Base-by-base conservation (phyloP, 352 stramenopile genomes). In the Pilasporangium apinafurcum region DNA sequence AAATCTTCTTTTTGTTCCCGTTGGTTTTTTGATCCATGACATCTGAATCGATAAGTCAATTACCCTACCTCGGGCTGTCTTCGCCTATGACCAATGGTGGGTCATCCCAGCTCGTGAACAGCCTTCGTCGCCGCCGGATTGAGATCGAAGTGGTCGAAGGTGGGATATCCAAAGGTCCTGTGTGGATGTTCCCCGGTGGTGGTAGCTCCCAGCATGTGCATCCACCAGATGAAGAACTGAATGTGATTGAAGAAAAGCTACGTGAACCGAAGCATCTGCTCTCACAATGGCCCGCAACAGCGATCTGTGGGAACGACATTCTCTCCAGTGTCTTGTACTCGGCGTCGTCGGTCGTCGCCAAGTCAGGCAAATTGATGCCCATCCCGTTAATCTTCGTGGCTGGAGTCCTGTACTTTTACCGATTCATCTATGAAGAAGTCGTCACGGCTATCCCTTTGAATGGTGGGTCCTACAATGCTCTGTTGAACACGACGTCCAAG, bases 231-330 rank as follows among this genome's bases (percentile, higher is more conserved):
- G 41, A 44, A 3, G 60, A 76, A 34, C 47, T 82, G 17, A 21
- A n/a, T 6, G 60, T 58, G 26, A 69, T 77, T 39, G 49, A 62
- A 17, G 33, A 62, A 16, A 37, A 66, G 27, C 48, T 74, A 0
- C 35, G 71, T 0, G 36, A 57, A 16, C 59, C 54, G 2, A 47
- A 43, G 28, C 56, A 76, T n/a, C 44, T 64, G 44, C 59, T 95
- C 20, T 48, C 62, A 1, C 57, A 95, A 57, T 82, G 81, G 48
- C 56, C 69, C 2, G 74, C 86, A 14, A 96, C 86, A 0, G 60
- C 82, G 9, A 95, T 95, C 55, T 88, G 60, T 24, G 86, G 86
- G 17, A 96, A 96, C 54, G 86, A 96, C 46, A 94, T 96, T 57
- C 53, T 95, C 13, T 81, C 65, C 29, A 94, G 77, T 42, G 85